These are phyloP conservation scores for Acanthamoeba triangularis DNA, from an alignment of 208 protist genomes.

Conservation along the genomic window DNA sequence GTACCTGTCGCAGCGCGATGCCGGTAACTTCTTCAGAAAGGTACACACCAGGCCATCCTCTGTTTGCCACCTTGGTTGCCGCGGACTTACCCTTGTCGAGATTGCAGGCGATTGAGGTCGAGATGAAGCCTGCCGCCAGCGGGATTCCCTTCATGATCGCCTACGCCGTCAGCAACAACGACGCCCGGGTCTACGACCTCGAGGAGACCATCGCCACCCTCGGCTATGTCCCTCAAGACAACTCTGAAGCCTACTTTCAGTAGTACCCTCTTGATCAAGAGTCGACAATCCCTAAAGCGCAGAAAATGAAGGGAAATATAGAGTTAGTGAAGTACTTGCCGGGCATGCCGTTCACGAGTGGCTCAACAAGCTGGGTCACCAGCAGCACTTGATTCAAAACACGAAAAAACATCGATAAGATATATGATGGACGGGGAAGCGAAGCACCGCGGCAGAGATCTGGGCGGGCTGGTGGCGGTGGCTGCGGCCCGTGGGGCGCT, in stretches of 20 bases:
- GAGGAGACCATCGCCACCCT: conserved; percentile 20
- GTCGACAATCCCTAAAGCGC: too few relatives aligned
- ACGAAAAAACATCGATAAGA: too few relatives aligned
- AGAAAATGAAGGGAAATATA: too few relatives aligned
- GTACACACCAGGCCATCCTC: background rate
- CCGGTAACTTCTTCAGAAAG: background rate
- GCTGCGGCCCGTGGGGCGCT: too few relatives aligned
- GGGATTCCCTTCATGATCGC: conserved; percentile 52
- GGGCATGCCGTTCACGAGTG: too few relatives aligned
- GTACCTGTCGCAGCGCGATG: conserved; percentile 37
- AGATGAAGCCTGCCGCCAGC: background rate
- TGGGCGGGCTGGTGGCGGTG: background rate
- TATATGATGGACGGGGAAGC: too few relatives aligned
- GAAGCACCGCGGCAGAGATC: too few relatives aligned
- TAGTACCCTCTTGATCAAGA: too few relatives aligned
- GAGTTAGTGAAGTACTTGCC: too few relatives aligned
- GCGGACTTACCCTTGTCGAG: too few relatives aligned
- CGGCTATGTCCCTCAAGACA: conserved; percentile 22
- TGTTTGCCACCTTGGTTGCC: background rate
- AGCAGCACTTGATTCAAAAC: too few relatives aligned
- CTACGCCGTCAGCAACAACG: conserved; percentile 57
- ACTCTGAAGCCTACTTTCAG: conserved; percentile 23
- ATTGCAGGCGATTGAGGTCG: background rate
- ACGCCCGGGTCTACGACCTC: background rate
- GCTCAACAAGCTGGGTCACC: too few relatives aligned